phyloP scores from a whole-genome alignment of 805 yeast genomes.

The Myxozyma mucilagina region DNA sequence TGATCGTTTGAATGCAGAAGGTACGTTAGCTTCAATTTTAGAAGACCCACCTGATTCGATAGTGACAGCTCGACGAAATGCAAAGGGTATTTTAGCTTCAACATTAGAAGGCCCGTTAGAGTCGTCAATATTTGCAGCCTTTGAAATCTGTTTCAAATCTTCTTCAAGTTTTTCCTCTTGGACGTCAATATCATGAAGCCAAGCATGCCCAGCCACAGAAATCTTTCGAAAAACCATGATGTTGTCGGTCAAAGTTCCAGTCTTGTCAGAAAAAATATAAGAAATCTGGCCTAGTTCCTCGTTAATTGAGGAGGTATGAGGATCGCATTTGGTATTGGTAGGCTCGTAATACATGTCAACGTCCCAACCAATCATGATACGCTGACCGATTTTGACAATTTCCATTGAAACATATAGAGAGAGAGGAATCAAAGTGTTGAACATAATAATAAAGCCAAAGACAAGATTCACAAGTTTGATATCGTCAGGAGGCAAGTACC shows the following conservation, averaged over 20 bases:
- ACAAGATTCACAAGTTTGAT: conserved; percentile 86
- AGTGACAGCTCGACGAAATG: conserved; percentile 19
- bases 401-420: conserved; percentile 97
- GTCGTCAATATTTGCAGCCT: neutral
- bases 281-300: conserved; percentile 98
- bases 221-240: conserved; percentile 88
- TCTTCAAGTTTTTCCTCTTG: conserved; percentile 38
- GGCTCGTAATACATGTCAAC: conserved; percentile 89
- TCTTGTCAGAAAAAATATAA: conserved; percentile 91
- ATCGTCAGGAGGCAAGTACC: conserved; percentile 75
- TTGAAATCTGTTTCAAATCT: neutral
- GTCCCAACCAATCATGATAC: conserved; percentile 79
- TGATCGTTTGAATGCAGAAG: conserved; percentile 20
- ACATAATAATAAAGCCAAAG: conserved; percentile 97
- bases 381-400: conserved; percentile 85
- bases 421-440: conserved; percentile 90
- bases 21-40: conserved; percentile 5
- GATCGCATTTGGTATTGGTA: conserved; percentile 88
- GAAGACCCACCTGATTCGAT: conserved; percentile 4
- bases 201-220: conserved; percentile 82
- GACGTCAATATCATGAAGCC: conserved; percentile 76
- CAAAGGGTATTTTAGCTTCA: conserved; percentile 17
- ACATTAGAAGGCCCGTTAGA: too few relatives aligned
- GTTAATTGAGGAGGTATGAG: conserved; percentile 90
- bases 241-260: conserved; percentile 96